These are phyloP conservation scores for Amborella trichopoda DNA, from an alignment of 164 flowering plant species.

Conservation along the genomic window DNA sequence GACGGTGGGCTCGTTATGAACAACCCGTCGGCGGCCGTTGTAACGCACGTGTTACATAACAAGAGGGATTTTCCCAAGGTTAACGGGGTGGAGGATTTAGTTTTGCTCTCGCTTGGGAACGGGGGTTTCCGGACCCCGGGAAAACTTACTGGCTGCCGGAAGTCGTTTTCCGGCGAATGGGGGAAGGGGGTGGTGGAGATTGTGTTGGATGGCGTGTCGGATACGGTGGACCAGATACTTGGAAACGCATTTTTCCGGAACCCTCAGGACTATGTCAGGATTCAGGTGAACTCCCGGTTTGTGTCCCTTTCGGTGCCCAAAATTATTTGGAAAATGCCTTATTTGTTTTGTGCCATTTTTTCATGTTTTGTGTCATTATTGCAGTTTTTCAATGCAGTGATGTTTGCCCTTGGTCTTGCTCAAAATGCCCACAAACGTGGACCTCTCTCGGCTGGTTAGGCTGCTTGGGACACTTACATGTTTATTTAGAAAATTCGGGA, in stretches of 20 bases:
- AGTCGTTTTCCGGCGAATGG: conserved; percentile 7
- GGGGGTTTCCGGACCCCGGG: conserved; percentile 16
- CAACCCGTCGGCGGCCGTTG: conserved; percentile 89
- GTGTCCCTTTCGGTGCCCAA: too few species aligned
- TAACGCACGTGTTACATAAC: conserved; percentile 84
- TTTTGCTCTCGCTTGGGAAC: conserved; percentile 77
- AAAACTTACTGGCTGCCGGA: not conserved
- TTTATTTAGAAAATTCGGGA: too few species aligned
- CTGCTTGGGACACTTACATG: too few species aligned
- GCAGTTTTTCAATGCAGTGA: not conserved
- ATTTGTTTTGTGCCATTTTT: not conserved
- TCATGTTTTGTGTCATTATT: not conserved
- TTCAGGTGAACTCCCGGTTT: conserved; percentile 45
- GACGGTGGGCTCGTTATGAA: conserved; percentile 98
- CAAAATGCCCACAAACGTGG: too few species aligned
- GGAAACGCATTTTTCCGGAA: conserved; percentile 92
- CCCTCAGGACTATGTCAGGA: conserved; percentile 66
- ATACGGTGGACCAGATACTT: conserved; percentile 84
- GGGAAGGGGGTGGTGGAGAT: conserved; percentile 47
- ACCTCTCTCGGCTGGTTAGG: too few species aligned
- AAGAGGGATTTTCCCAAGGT: conserved; percentile 74
- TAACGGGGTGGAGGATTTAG: conserved; percentile 70
- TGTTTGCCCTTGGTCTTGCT: too few species aligned
- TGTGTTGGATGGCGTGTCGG: conserved; percentile 82
- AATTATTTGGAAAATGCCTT: too few species aligned